Conservation (phyloP, 805 yeast genomes). For the Lipomyces sp. region DNA sequence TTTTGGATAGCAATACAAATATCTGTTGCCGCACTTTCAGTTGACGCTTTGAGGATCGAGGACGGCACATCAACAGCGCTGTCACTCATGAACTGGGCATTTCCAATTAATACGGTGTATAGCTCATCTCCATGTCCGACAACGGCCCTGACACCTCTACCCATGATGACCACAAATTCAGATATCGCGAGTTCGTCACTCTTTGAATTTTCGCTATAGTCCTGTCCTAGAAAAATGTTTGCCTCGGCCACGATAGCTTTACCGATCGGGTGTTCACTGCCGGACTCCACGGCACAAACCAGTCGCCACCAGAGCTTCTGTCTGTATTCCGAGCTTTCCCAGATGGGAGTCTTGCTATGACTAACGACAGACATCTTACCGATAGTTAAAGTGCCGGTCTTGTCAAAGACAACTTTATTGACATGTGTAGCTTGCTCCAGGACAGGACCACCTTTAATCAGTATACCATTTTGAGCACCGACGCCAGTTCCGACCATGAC, state of each 20-base stretch:
- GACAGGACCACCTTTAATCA: conserved; percentile 91
- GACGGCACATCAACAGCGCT: conserved; percentile 27
- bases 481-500: conserved; percentile 99
- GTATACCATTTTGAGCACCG: conserved; percentile 86
- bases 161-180: conserved; percentile 42
- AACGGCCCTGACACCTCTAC: conserved; percentile 45
- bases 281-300: conserved; percentile 63
- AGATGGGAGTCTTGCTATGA: conserved; percentile 16
- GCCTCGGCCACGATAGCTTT: conserved; percentile 61
- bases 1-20: conserved; percentile 65
- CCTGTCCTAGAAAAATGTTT: conserved; percentile 23
- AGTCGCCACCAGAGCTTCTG: conserved; percentile 56
- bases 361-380: conserved; percentile 68
- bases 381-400: conserved; percentile 92
- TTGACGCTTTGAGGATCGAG: conserved; percentile 35
- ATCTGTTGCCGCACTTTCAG: conserved; percentile 51
- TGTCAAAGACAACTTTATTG: conserved; percentile 79
- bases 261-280: conserved; percentile 89
- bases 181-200: conserved; percentile 21
- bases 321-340: conserved; percentile 24
- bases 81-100: conserved; percentile 49
- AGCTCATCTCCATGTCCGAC: conserved; percentile 34
- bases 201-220: background rate
- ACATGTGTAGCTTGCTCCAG: conserved; percentile 73
- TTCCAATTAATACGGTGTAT: conserved; percentile 60